These are phyloP conservation scores for Dryas alaskensis DNA, from an alignment of 306 rosid species.

Conservation along the genomic window DNA sequence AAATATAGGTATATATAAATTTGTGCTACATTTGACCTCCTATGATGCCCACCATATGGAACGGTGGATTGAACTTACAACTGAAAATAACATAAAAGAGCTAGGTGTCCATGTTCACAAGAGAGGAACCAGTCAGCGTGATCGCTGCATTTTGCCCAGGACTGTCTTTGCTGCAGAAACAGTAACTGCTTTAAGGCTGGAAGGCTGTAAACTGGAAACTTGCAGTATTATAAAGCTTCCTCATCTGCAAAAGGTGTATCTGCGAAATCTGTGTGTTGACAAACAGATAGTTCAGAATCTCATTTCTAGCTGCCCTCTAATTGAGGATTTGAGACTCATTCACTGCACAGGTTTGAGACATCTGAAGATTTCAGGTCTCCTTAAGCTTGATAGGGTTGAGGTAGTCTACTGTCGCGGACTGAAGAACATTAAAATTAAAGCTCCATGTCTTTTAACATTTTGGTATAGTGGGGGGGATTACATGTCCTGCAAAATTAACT, in stretches of 20 bases:
- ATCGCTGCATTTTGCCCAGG: neutral
- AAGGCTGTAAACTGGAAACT: slow-evolving; percentile 8
- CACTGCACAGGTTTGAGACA: slow-evolving; percentile 38
- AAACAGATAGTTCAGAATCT: slow-evolving; percentile 24
- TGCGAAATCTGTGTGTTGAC: neutral
- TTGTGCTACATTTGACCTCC: slow-evolving; percentile 14
- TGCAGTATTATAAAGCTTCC: slow-evolving; percentile 7
- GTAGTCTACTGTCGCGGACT: slow-evolving; percentile 9
- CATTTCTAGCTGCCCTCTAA: slow-evolving; percentile 36
- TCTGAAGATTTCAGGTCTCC: slow-evolving; percentile 15
- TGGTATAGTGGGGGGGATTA: slow-evolving; percentile 44
- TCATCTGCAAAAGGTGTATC: slow-evolving; percentile 11
- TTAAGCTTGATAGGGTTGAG: slow-evolving; percentile 13
- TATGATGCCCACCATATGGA: slow-evolving; percentile 7
- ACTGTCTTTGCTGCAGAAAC: neutral
- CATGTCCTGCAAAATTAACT: slow-evolving; percentile 37
- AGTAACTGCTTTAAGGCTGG: slow-evolving; percentile 10
- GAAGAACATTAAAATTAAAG: slow-evolving; percentile 31
- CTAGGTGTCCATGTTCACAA: slow-evolving; percentile 13
- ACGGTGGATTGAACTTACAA: slow-evolving; percentile 18
- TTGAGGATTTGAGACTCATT: slow-evolving; percentile 55
- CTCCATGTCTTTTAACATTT: slow-evolving; percentile 53
- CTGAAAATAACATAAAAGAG: slow-evolving; percentile 11
- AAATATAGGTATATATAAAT: neutral
- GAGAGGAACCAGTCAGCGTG: neutral